These are phyloP conservation scores for Daldinia childiae DNA, from an alignment of 495 filamentous ascomycete genomes.

Conservation along the genomic window DNA sequence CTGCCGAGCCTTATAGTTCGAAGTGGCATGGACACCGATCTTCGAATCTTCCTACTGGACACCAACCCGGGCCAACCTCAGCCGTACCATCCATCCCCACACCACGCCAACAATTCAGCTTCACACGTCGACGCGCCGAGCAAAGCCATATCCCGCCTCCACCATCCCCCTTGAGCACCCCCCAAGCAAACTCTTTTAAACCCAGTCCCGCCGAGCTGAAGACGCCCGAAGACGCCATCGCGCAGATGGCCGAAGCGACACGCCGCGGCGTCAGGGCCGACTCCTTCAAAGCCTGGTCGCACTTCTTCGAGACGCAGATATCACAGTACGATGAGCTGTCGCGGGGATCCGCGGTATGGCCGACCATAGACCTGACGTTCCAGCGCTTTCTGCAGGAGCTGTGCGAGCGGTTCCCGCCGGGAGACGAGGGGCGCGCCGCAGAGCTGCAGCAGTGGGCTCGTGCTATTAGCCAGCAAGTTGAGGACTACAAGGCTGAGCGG, in stretches of 20 bases:
- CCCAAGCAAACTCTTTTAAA: not conserved
- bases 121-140: not conserved
- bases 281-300: not conserved
- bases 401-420: not conserved
- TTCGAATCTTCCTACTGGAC: not conserved
- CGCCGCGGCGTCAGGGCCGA: not conserved
- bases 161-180: not conserved
- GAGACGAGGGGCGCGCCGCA: not conserved
- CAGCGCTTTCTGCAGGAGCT: not conserved
- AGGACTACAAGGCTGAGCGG: not conserved
- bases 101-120: not conserved
- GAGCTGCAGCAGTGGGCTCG: not conserved
- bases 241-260: not conserved
- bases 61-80: not conserved
- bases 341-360: not conserved
- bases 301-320: slow-evolving; percentile 1
- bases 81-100: not conserved
- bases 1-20: not conserved
- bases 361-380: not conserved
- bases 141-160: not conserved
- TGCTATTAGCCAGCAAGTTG: not conserved
- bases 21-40: not conserved
- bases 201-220: not conserved
- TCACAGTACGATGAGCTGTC: not conserved
- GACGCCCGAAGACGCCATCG: not conserved